A percentile compares a stretch with the other conserved stretches of the same genome.
Evolutionary conservation across 1,284 basidiomycete species (phyloP).

Genomic region (Boletus smithii): DNA sequence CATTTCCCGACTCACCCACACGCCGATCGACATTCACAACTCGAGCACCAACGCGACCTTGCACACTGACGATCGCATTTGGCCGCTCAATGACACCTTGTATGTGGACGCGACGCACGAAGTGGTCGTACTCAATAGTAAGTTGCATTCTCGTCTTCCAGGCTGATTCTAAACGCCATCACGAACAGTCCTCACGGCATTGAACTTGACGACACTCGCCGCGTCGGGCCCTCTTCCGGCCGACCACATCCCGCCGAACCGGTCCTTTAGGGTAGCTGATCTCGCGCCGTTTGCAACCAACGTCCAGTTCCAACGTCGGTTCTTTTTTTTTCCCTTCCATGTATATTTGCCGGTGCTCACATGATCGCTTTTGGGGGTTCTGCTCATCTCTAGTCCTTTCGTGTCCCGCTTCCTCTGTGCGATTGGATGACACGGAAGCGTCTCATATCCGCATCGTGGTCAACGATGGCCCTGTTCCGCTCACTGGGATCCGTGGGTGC

Average conservation of each 20-base stretch:
- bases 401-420: constrained; percentile 21
- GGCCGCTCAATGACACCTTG: constrained; percentile 77
- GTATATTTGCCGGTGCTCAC: not conserved
- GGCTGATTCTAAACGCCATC: not conserved
- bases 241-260: constrained; percentile 50
- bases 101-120: constrained; percentile 88
- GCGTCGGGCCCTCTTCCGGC: constrained; percentile 50
- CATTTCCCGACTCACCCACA: constrained; percentile 74
- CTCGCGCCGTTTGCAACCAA: constrained; percentile 34
- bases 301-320: constrained; percentile 31
- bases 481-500: constrained; percentile 74
- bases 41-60: constrained; percentile 82
- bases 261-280: constrained; percentile 33
- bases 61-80: constrained; percentile 63
- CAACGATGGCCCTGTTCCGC: constrained; percentile 86
- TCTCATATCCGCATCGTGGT: constrained; percentile 73
- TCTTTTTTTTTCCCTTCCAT: not conserved
- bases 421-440: constrained; percentile 42
- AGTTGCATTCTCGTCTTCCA: constrained; percentile 15
- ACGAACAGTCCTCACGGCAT: constrained; percentile 45
- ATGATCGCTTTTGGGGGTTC: not conserved
- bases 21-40: constrained; percentile 65
- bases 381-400: constrained; percentile 30
- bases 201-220: constrained; percentile 58
- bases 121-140: constrained; percentile 77